These are phyloP conservation scores for Kockiozyma suomiensis DNA, from an alignment of 805 yeast species.

Conservation along the genomic window DNA sequence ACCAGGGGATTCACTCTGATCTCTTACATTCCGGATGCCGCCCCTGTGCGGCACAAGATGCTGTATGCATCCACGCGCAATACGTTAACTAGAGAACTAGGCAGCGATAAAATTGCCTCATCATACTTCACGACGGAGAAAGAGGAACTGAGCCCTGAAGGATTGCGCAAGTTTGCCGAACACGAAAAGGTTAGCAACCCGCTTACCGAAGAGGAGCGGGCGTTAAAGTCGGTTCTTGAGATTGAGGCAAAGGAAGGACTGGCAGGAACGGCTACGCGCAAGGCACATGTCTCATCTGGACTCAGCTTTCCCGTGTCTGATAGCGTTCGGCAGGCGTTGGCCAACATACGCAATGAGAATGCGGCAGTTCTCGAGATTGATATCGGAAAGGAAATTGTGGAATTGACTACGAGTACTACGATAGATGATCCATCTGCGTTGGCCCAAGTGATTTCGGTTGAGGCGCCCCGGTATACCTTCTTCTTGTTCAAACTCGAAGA, in stretches of 20 bases:
- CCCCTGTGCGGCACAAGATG: constrained; percentile 85
- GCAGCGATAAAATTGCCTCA: constrained; percentile 55
- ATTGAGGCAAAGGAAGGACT: constrained; percentile 29
- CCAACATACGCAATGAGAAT: constrained; percentile 40
- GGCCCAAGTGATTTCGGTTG: constrained; percentile 43
- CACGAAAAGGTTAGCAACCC: constrained; percentile 50
- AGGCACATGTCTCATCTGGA: constrained; percentile 32
- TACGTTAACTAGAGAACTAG: constrained; percentile 73
- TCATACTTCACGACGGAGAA: constrained; percentile 59
- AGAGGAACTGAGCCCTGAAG: constrained; percentile 55
- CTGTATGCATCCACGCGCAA: constrained; percentile 88
- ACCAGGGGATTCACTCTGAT: constrained; percentile 57
- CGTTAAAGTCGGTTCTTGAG: constrained; percentile 34
- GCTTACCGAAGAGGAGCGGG: constrained; percentile 59
- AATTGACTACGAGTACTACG: constrained; percentile 41
- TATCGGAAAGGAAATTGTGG: constrained; percentile 51
- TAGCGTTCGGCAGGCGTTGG: constrained; percentile 41
- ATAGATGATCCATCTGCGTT: constrained; percentile 41
- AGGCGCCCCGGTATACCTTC: constrained; percentile 62
- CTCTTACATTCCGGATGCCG: constrained; percentile 82
- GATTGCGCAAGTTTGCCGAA: constrained; percentile 49
- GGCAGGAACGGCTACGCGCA: constrained; percentile 28
- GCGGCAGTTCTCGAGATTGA: constrained; percentile 58
- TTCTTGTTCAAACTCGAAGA: constrained; percentile 40
- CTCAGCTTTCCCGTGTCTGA: constrained; percentile 37